Percentiles rank a stretch among this genome's conserved stretches.
Conservation (phyloP, 768 basidiomycete genomes). For the Gyrodon lividus region DNA sequence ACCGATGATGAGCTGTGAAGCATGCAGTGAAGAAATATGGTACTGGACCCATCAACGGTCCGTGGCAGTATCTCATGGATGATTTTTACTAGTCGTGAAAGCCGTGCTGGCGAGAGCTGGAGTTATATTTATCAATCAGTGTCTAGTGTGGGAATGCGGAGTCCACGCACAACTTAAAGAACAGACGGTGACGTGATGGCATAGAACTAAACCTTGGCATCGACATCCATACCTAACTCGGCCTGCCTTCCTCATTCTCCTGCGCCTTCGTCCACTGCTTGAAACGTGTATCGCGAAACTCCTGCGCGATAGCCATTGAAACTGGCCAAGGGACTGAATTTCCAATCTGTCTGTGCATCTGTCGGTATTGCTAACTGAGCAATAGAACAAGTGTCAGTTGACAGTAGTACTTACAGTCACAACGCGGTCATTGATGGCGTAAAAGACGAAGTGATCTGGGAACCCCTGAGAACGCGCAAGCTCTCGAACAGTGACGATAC, state of each 20-base stretch:
- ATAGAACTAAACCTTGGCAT: conserved; percentile 5
- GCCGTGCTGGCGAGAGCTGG: too few species aligned
- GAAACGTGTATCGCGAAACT: conserved; percentile 52
- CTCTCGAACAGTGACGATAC: conserved; percentile 74
- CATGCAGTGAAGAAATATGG: too few species aligned
- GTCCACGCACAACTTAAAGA: too few species aligned
- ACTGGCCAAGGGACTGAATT: conserved; percentile 77
- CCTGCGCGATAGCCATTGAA: conserved; percentile 59
- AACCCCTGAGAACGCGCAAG: conserved; percentile 81
- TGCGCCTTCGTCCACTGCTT: conserved; percentile 47
- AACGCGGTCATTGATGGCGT: conserved; percentile 49
- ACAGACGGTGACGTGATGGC: not conserved
- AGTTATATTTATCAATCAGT: not conserved
- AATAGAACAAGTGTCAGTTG: not conserved
- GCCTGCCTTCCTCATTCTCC: conserved; percentile 35
- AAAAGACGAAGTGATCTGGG: conserved; percentile 70
- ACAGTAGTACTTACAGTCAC: conserved; percentile 49
- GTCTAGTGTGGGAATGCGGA: not conserved
- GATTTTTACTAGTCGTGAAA: too few species aligned
- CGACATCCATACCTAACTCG: conserved; percentile 40
- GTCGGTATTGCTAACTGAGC: conserved; percentile 2
- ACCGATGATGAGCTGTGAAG: too few species aligned
- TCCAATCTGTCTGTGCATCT: conserved; percentile 83
- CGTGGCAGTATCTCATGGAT: too few species aligned
- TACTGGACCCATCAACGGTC: too few species aligned